Conservation (phyloP, 2,329 filamentous ascomycete species). For the Cladosporium oxysporum region DNA sequence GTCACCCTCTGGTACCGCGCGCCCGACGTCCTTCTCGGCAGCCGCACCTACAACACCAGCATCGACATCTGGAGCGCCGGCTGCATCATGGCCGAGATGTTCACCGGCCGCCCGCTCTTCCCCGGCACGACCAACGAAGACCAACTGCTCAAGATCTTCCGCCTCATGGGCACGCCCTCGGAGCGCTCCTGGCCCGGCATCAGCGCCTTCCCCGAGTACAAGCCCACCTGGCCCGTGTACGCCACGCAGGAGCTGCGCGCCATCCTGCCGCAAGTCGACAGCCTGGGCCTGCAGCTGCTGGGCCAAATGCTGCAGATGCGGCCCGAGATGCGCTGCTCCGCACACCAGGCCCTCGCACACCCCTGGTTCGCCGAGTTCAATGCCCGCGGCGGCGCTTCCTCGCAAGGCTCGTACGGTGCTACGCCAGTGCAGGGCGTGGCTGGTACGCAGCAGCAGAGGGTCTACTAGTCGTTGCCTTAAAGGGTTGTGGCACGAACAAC, state of each 20-base stretch:
- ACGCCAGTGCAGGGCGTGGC: constrained; percentile 25
- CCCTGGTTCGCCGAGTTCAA: constrained; percentile 85
- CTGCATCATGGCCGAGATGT: constrained; percentile 99
- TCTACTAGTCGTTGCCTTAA: constrained; percentile 23
- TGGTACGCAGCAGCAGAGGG: constrained; percentile 27
- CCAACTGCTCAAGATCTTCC: constrained; percentile 94
- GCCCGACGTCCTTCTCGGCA: constrained; percentile 90
- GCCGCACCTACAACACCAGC: constrained; percentile 97
- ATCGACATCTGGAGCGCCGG: constrained; percentile 99
- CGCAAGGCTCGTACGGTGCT: constrained; percentile 27
- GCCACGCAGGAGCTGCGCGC: constrained; percentile 85
- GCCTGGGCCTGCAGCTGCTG: constrained; percentile 80
- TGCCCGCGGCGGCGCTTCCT: constrained; percentile 26
- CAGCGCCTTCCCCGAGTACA: constrained; percentile 95
- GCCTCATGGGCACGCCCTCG: constrained; percentile 96
- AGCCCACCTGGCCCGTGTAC: constrained; percentile 90
- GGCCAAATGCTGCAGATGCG: constrained; percentile 89
- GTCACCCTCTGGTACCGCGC: constrained; percentile 98
- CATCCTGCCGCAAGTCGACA: constrained; percentile 89
- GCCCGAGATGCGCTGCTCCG: constrained; percentile 87
- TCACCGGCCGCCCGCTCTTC: constrained; percentile 91
- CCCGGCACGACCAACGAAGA: constrained; percentile 98
- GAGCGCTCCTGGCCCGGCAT: constrained; percentile 96
- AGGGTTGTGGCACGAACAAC: background rate
- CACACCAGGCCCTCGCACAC: constrained; percentile 81